Conservation (phyloP, 2,329 filamentous ascomycete species). For the Venturiaceae sp. region DNA sequence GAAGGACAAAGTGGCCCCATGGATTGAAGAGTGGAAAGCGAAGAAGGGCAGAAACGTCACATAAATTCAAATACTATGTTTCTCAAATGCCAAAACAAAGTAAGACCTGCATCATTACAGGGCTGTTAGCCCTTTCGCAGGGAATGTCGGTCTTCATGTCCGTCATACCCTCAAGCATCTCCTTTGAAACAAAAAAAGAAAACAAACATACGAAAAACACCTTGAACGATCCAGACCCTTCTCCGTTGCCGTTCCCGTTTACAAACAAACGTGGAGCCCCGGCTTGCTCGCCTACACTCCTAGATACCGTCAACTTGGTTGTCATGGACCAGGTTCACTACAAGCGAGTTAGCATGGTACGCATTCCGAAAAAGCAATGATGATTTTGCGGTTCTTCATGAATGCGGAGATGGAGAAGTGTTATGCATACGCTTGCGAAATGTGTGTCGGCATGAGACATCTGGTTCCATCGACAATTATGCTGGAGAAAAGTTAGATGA, state of each 20-base stretch:
- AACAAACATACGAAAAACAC: no score
- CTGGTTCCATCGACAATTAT: background rate
- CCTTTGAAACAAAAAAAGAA: background rate
- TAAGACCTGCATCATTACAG: background rate
- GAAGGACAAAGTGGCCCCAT: constrained; percentile 55
- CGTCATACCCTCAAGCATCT: background rate
- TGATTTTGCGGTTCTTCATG: background rate
- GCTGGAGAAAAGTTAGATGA: background rate
- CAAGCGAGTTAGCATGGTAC: background rate
- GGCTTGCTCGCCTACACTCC: background rate
- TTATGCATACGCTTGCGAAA: background rate
- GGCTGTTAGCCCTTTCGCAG: background rate
- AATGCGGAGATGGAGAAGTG: background rate
- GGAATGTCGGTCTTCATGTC: background rate
- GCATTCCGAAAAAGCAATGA: background rate
- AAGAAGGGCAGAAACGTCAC: background rate
- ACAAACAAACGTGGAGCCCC: background rate
- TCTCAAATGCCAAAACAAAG: background rate
- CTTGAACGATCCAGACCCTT: background rate
- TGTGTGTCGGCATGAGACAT: background rate
- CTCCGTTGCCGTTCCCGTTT: background rate
- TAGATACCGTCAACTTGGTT: background rate
- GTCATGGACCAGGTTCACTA: background rate
- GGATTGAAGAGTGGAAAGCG: constrained; percentile 74
- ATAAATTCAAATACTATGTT: background rate